These are phyloP conservation scores for Coleophoma eucalyptorum DNA, from an alignment of 2,329 filamentous ascomycete species.

Conservation along the genomic window DNA sequence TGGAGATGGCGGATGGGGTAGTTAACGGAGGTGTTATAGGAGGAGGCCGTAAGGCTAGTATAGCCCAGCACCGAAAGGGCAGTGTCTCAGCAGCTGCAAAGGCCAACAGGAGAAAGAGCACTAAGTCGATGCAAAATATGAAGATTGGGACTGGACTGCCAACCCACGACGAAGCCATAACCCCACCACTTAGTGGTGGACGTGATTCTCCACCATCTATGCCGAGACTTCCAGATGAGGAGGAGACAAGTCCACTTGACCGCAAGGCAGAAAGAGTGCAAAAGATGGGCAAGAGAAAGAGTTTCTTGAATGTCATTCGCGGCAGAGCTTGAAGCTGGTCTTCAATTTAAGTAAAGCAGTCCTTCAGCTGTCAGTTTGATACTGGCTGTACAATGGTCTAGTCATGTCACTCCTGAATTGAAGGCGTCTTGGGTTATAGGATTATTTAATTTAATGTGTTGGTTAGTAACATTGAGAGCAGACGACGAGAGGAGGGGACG, in stretches of 20 bases:
- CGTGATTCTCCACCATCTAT: conserved; percentile 16
- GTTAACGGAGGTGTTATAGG: neutral
- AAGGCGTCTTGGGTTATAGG: too few relatives aligned
- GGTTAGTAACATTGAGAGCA: too few relatives aligned
- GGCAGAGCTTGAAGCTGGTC: conserved; percentile 16
- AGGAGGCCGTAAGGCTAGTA: neutral
- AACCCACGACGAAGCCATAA: conserved; percentile 18
- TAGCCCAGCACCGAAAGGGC: neutral
- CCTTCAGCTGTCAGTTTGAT: too few relatives aligned
- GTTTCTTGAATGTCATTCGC: conserved; percentile 43
- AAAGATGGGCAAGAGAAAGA: conserved; percentile 37
- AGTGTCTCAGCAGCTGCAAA: conserved; percentile 12
- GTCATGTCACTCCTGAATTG: too few relatives aligned
- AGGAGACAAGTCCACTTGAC: conserved; percentile 14
- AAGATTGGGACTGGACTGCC: conserved; percentile 16
- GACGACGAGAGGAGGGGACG: too few relatives aligned
- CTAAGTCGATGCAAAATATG: conserved; percentile 28
- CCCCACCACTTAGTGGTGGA: conserved; percentile 10
- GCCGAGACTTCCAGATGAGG: conserved; percentile 16
- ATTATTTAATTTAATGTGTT: too few relatives aligned
- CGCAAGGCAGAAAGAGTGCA: conserved; percentile 19
- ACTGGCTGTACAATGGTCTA: too few relatives aligned
- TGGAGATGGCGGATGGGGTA: conserved; percentile 16
- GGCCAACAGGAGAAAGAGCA: conserved; percentile 30
- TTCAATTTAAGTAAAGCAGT: neutral